phyloP scores from a whole-genome alignment of 495 filamentous ascomycete species.

The Lasiosphaeria ovina region DNA sequence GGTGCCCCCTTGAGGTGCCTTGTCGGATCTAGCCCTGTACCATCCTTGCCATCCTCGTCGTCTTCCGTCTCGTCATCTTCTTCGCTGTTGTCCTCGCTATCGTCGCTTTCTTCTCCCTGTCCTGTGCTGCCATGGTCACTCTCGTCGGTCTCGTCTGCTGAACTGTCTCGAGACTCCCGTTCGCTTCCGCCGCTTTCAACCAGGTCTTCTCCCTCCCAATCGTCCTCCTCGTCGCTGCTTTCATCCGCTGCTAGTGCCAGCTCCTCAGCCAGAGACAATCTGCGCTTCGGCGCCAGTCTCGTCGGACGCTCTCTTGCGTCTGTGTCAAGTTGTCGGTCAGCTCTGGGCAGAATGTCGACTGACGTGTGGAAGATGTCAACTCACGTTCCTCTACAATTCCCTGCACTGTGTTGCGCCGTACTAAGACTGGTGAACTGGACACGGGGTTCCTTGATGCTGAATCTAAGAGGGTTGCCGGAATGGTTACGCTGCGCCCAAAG shows the following conservation, averaged over 20 bases:
- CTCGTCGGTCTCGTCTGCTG: background rate
- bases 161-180: background rate
- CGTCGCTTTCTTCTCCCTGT: background rate
- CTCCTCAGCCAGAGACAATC: conserved; percentile 20
- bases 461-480: background rate
- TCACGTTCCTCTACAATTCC: conserved; percentile 4
- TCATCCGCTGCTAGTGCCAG: conserved; percentile 12
- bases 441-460: background rate
- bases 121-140: background rate
- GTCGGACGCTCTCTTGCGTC: background rate
- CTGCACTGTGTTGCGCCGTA: conserved; percentile 16
- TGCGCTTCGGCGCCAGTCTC: conserved; percentile 8
- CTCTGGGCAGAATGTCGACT: background rate
- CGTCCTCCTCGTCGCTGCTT: background rate
- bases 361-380: background rate
- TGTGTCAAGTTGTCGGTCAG: background rate
- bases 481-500: background rate
- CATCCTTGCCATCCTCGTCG: background rate
- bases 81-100: conserved; percentile 5
- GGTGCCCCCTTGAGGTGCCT: too few species aligned
- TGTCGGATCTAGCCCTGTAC: background rate
- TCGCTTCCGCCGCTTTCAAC: background rate
- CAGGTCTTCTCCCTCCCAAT: background rate
- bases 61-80: background rate
- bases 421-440: background rate